phyloP scores from a whole-genome alignment of 768 basidiomycete genomes.

The Solioccasus polychromus region DNA sequence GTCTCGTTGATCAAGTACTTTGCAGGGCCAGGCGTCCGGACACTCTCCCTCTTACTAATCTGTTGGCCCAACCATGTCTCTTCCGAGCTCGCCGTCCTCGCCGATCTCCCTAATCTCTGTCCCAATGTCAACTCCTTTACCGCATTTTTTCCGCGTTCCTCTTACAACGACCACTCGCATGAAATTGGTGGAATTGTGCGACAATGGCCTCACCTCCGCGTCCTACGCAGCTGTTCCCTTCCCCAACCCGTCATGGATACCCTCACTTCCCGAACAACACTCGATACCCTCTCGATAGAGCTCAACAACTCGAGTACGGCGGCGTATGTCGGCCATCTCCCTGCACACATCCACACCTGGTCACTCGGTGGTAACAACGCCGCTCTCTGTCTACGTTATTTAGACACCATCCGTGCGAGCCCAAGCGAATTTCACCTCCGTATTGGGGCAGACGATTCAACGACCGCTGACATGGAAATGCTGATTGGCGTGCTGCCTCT shows the following conservation, averaged over 20 bases:
- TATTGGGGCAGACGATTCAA: conserved; percentile 27
- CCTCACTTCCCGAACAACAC: conserved; percentile 3
- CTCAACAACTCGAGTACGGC: conserved; percentile 24
- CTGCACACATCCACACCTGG: conserved; percentile 15
- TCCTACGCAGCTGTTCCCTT: conserved; percentile 19
- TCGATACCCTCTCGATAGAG: conserved; percentile 25
- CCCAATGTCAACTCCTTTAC: conserved; percentile 29
- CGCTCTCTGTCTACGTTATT: conserved; percentile 19
- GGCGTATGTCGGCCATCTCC: conserved; percentile 18
- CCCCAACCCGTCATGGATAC: conserved; percentile 22
- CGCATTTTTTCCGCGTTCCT: conserved; percentile 24
- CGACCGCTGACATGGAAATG: conserved; percentile 11
- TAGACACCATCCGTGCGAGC: conserved; percentile 15
- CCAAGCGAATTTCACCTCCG: conserved; percentile 19
- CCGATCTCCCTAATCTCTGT: conserved; percentile 18
- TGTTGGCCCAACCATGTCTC: conserved; percentile 25
- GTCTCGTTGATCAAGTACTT: conserved; percentile 26
- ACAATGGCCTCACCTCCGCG: conserved; percentile 18
- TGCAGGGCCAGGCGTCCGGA: conserved; percentile 17
- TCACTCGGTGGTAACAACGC: conserved; percentile 26
- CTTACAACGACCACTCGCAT: conserved; percentile 24
- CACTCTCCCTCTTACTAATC: conserved; percentile 19
- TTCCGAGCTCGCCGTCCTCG: conserved; percentile 20
- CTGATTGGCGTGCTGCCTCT: conserved; percentile 10
- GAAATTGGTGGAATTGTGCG: conserved; percentile 25